Percentiles rank a stretch among this genome's conserved stretches.
phyloP scores from a whole-genome alignment of 2,329 filamentous ascomycete genomes.

The Phoma sp. region DNA sequence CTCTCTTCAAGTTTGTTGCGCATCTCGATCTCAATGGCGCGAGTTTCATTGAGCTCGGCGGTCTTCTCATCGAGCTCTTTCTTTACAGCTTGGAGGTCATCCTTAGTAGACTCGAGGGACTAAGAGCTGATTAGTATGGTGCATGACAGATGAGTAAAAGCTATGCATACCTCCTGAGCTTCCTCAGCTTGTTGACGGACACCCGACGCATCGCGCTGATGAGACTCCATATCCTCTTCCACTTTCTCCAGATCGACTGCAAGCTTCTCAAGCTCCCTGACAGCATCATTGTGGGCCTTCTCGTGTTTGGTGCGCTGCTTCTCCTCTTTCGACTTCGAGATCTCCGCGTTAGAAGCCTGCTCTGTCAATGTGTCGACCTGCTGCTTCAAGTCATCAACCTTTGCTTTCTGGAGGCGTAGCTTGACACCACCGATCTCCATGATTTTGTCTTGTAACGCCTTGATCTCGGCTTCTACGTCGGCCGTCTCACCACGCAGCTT shows the following conservation, averaged over 20 bases:
- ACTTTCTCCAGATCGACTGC: constrained; percentile 76
- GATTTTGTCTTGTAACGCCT: constrained; percentile 91
- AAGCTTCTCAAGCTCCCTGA: constrained; percentile 77
- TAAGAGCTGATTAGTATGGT: constrained; percentile 44
- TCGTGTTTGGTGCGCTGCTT: constrained; percentile 89
- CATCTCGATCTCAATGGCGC: constrained; percentile 89
- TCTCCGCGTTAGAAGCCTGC: constrained; percentile 83
- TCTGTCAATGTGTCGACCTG: constrained; percentile 83
- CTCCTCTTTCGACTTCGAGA: constrained; percentile 89
- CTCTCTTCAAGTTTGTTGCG: constrained; percentile 97
- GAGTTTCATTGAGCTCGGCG: constrained; percentile 57
- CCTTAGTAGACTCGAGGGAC: constrained; percentile 77
- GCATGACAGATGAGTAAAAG: background rate
- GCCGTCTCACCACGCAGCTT: constrained; percentile 84
- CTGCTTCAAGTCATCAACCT: constrained; percentile 83
- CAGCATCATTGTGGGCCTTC: constrained; percentile 79
- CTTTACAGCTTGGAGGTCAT: constrained; percentile 80
- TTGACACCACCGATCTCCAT: constrained; percentile 98
- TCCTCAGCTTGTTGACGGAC: constrained; percentile 78
- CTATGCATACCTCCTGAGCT: constrained; percentile 67
- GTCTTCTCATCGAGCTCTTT: constrained; percentile 82
- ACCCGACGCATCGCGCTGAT: constrained; percentile 76
- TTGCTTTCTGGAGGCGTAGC: constrained; percentile 85
- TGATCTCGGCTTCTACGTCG: constrained; percentile 91
- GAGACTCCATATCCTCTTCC: constrained; percentile 77